Base-by-base conservation (phyloP, 805 yeast genomes). In the Cyberlindnera galapagoensis region DNA sequence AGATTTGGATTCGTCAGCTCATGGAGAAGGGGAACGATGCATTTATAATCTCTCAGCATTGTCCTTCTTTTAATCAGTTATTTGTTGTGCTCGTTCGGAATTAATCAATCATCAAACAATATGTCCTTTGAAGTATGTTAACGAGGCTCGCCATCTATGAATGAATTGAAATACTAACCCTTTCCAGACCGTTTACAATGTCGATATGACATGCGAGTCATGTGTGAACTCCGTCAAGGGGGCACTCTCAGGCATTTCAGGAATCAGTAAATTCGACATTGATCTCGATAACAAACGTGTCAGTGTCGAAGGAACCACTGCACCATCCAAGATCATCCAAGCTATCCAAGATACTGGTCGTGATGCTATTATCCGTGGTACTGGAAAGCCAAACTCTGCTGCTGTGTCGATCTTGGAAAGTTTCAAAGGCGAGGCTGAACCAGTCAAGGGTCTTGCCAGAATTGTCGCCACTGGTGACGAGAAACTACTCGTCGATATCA, bases 351-450 rank as follows among this genome's bases (percentile, higher is more conserved):
- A 51, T 2, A 76, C 79, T 3, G 96, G 97, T 1, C 73, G 76
- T 42, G 97, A 90, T 51, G 95, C 95, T 4, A 84, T 90, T 42
- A 80, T 90, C 16, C 67, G 97, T 38, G 97, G 97, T 6, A 76
- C 95, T 0, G 97, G 97, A 4, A 69, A 65, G 36, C 80, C 94
- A 12, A 80, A 88, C 54, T 71, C 83, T 13, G 95, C 97, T 1
- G 96, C 95, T 0, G 97, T 88, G 20, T 76, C 92, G 43, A 88
- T 88, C 29, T 59, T 88, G 35, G 97, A 90, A 53, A 69, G 81
- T 13, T 81, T 80, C 46, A 73, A 65, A 30, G 59, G 62, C 3
- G 38, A 49, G n/a, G 22, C 20, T 4, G 59, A 58, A 18, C 83
- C 88, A 0, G 94, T 90, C 16, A 76, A 81, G 49, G 97, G 97